Evolutionary conservation across 306 rosid species (phyloP).

Genomic region (Dicorynia guianensis): DNA sequence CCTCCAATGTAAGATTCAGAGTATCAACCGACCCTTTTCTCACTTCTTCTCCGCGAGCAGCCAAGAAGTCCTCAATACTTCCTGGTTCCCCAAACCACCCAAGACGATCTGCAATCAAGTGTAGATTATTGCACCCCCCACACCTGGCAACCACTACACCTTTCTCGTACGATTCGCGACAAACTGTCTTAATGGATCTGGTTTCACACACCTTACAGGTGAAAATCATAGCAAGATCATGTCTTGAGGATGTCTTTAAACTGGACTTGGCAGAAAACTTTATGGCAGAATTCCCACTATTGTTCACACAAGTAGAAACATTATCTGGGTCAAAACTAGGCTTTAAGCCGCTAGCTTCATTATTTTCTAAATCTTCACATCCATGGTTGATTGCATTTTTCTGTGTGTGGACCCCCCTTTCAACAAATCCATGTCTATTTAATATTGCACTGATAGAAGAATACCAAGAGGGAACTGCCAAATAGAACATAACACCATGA

Average conservation of each 20-base stretch:
- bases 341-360: conserved; percentile 38
- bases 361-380: conserved; percentile 48
- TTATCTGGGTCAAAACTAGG: conserved; percentile 33
- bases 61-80: conserved; percentile 76
- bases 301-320: conserved; percentile 37
- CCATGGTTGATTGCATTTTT: conserved; percentile 48
- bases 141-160: conserved; percentile 92
- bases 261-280: conserved; percentile 56
- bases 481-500: conserved; percentile 23
- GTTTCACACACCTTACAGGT: conserved; percentile 96
- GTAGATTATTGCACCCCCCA: conserved; percentile 80
- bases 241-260: conserved; percentile 82
- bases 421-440: conserved; percentile 44
- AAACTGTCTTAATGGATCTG: conserved; percentile 76
- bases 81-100: conserved; percentile 91
- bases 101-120: conserved; percentile 84
- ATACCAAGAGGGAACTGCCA: conserved; percentile 62
- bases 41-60: conserved; percentile 89
- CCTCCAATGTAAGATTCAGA: conserved; percentile 75
- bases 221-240: conserved; percentile 89
- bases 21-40: conserved; percentile 72
- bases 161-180: conserved; percentile 84
- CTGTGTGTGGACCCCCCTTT: conserved; percentile 48
- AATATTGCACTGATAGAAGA: conserved; percentile 49
- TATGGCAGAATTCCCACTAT: conserved; percentile 37